These are phyloP conservation scores for Vitis rupestris DNA, from an alignment of 164 flowering plant genomes.

Conservation along the genomic window DNA sequence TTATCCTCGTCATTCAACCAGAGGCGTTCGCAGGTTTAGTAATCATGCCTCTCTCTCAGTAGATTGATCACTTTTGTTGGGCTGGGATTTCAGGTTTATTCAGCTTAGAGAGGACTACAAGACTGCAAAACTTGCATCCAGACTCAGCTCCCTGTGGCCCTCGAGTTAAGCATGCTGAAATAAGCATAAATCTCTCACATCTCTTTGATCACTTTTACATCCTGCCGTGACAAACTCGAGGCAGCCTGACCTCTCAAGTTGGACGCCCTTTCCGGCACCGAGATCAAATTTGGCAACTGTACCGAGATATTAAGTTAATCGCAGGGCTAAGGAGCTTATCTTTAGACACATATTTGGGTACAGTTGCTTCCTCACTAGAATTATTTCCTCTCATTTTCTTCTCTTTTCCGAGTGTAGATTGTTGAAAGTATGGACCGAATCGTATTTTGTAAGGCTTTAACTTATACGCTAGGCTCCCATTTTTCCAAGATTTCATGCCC, in stretches of 20 bases:
- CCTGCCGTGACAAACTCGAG: constrained; percentile 2
- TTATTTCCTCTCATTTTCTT: background rate
- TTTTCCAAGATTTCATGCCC: background rate
- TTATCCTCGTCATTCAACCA: too few species aligned
- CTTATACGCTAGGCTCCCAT: constrained; percentile 6
- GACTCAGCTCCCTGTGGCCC: constrained; percentile 71
- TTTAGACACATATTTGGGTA: background rate
- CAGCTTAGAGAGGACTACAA: constrained; percentile 88
- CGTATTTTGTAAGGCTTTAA: background rate
- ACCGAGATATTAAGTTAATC: background rate
- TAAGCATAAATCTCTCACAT: background rate
- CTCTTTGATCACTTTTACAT: background rate
- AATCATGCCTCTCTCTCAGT: too few species aligned
- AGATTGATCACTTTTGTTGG: background rate
- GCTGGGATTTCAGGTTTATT: constrained; percentile 59
- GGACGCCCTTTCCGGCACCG: constrained; percentile 2
- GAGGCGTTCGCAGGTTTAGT: too few species aligned
- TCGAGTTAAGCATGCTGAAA: constrained; percentile 22
- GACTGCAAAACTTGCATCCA: constrained; percentile 80
- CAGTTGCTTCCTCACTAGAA: background rate
- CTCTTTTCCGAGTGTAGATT: constrained; percentile 16
- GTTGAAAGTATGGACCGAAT: background rate
- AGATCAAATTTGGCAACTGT: background rate
- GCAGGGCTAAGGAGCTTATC: background rate
- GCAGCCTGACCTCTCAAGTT: constrained; percentile 1